Conservation (phyloP, 2,329 filamentous ascomycete genomes). For the Penicillium fuscoglaucum region DNA sequence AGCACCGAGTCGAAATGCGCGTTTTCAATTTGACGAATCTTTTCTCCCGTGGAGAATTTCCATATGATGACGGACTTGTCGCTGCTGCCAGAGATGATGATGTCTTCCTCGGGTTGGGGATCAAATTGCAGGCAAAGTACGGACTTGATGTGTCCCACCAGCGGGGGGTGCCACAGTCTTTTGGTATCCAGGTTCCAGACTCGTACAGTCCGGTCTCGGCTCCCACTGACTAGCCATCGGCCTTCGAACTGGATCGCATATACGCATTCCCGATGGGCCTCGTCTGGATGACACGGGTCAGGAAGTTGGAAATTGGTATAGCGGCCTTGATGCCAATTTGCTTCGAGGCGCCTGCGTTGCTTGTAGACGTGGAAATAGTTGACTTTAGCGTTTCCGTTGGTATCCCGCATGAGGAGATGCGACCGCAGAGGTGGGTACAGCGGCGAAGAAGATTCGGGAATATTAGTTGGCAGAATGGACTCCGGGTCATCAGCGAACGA, state of each 20-base stretch:
- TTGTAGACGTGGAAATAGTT: conserved; percentile 96
- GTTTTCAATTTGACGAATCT: conserved; percentile 70
- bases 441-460: conserved; percentile 13
- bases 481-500: conserved; percentile 19
- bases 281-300: conserved; percentile 73
- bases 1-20: conserved; percentile 90
- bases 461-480: conserved; percentile 9
- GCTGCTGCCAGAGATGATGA: conserved; percentile 94
- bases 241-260: conserved; percentile 90
- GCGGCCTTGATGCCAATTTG: conserved; percentile 84
- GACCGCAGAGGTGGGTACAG: conserved; percentile 30
- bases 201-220: conserved; percentile 80
- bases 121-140: conserved; percentile 96
- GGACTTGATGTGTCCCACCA: conserved; percentile 77
- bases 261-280: conserved; percentile 88
- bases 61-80: conserved; percentile 89
- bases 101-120: conserved; percentile 77
- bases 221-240: conserved; percentile 88
- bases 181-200: conserved; percentile 87
- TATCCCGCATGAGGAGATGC: conserved; percentile 34
- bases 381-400: conserved; percentile 54
- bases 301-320: conserved; percentile 88
- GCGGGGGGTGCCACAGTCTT: conserved; percentile 70
- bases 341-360: conserved; percentile 78
- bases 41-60: conserved; percentile 86